Evolutionary conservation across 2,329 filamentous ascomycete genomes (phyloP).

Genomic region (Fusarium sp.): DNA sequence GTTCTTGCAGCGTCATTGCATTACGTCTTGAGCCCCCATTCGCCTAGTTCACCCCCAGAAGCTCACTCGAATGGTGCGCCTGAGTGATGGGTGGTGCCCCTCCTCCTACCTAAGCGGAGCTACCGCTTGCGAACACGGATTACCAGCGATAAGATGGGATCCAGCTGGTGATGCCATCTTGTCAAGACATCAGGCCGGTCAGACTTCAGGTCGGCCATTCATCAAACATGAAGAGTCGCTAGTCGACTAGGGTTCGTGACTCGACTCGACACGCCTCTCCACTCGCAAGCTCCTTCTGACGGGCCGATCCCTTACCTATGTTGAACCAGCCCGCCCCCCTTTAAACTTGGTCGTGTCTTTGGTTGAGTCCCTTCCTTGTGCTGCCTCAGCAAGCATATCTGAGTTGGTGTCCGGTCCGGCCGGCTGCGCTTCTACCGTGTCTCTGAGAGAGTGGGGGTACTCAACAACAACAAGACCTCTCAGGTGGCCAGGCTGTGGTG

Average conservation of each 20-base stretch:
- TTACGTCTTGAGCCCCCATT: conserved; percentile 43
- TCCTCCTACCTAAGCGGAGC: conserved; percentile 7
- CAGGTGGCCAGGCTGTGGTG: not conserved
- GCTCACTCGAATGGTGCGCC: conserved; percentile 16
- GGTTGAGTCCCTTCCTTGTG: not conserved
- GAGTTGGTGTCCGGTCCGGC: conserved; percentile 34
- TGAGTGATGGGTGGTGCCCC: not conserved
- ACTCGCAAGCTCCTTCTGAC: conserved; percentile 26
- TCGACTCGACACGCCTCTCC: conserved; percentile 9
- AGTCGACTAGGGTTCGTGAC: not conserved
- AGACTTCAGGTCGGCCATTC: conserved; percentile 2
- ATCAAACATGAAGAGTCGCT: not conserved
- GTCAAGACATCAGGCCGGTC: conserved; percentile 28
- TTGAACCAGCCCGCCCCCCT: conserved; percentile 10
- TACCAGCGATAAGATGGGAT: conserved; percentile 30
- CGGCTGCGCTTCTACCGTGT: conserved; percentile 10
- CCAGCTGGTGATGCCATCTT: conserved; percentile 38
- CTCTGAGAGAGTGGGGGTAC: conserved; percentile 12
- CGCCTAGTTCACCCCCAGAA: conserved; percentile 16
- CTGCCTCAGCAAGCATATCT: conserved; percentile 1
- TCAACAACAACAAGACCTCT: conserved; percentile 22
- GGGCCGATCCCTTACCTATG: conserved; percentile 38
- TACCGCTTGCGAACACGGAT: conserved; percentile 17
- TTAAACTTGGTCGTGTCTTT: not conserved
- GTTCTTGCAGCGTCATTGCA: conserved; percentile 38